Percentiles rank a stretch among this genome's conserved stretches.
phyloP scores from a whole-genome alignment of 257 asterid species.

The Apocynum venetum region DNA sequence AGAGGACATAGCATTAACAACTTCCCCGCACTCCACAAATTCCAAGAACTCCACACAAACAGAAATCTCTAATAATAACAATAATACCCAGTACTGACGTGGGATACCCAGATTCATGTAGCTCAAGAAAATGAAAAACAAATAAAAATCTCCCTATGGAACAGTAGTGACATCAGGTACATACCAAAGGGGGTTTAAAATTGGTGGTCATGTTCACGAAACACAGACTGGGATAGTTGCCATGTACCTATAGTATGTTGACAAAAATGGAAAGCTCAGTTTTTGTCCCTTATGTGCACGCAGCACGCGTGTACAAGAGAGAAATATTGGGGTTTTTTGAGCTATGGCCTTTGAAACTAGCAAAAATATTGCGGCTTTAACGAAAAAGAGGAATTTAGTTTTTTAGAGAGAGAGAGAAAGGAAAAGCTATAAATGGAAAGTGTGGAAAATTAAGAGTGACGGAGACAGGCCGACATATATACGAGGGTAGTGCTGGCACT shows the following conservation, averaged over 20 bases:
- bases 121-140: not conserved
- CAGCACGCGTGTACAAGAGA: not conserved
- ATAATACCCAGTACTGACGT: not conserved
- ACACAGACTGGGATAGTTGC: not conserved
- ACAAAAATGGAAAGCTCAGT: slow-evolving; percentile 4
- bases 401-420: not conserved
- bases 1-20: not conserved
- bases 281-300: not conserved
- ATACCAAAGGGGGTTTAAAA: not conserved
- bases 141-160: not conserved
- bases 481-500: too few relatives aligned
- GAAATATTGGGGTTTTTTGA: not conserved
- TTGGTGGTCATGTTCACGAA: not conserved
- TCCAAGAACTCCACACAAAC: not conserved
- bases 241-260: not conserved
- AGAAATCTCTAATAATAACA: not conserved
- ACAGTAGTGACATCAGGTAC: not conserved
- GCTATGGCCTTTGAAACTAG: not conserved
- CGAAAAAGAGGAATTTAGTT: not conserved
- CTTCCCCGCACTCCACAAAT: not conserved
- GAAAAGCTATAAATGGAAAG: not conserved
- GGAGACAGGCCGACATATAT: not conserved
- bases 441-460: not conserved
- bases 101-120: slow-evolving; percentile 11
- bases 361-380: not conserved